Base-by-base conservation (phyloP, 2,329 filamentous ascomycete genomes). In the Aspergillus sp. region DNA sequence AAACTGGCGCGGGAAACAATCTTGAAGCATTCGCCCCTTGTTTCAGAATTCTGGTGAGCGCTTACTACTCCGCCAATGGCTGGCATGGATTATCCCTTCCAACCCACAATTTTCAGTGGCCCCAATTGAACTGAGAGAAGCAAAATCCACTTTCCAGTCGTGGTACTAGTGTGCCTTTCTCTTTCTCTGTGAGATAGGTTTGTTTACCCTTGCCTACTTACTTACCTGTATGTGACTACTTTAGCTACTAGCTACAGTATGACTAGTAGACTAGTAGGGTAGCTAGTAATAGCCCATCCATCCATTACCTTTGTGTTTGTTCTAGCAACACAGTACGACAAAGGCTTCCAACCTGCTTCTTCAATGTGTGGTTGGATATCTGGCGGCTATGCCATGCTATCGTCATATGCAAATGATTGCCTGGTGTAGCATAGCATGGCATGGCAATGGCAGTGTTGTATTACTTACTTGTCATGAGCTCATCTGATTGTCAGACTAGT, bases 1-100 rank as follows among this genome's bases (percentile, higher is more conserved):
- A 74, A 75, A 74, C 72, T 73, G 70, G 69, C 71, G 69, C 71
- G 66, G 69, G 67, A 64, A 59, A 71, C 65, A 67, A 66, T 63
- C 59, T 58, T 74, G 70, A 75, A 74, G 71, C 72, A 74, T 68
- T 69, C 65, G 67, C 71, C 64, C 66, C 63, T 67, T 65, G 72
- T 75, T 75, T 75, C 72, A 74, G 65, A 65, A 25, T 63, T 50
- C 36, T 38, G 59, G 66, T 70, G 67, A 70, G 72, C 72, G 72
- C 71, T 71, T 73, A 74, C 66, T 9, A 53, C 63, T 63, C 61
- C 65, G 59, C 66, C 67, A 73, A 67, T 68, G 54, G 65, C 59
- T 55, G 41, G 32, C 38, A 41, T 43, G 48, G 30, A 15, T 13
- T 23, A 43, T 51, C 32, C 55, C 48, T 30, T 43, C 47, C 48